Evolutionary conservation across 495 filamentous ascomycete genomes (phyloP).

Genomic region (Lasiosphaeria miniovina): DNA sequence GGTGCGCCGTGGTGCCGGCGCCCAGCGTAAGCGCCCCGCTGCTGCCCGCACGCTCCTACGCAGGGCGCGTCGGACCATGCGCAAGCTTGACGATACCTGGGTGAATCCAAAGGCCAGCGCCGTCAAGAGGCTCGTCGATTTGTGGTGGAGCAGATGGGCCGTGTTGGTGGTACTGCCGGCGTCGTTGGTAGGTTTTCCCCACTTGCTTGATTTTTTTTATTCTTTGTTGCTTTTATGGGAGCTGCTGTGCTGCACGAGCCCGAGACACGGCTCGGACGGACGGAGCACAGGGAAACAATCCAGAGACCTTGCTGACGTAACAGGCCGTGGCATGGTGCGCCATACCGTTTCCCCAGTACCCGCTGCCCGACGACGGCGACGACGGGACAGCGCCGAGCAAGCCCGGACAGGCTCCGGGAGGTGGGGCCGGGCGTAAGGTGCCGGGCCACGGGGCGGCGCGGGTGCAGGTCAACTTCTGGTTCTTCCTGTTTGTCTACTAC

Average conservation of each 20-base stretch:
- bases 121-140: constrained; percentile 52
- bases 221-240: not conserved
- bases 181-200: constrained; percentile 45
- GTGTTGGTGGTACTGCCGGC: constrained; percentile 57
- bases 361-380: constrained; percentile 37
- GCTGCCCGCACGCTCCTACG: constrained; percentile 9
- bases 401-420: constrained; percentile 12
- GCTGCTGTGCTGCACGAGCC: no score
- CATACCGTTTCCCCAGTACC: constrained; percentile 61
- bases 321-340: constrained; percentile 61
- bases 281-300: not conserved
- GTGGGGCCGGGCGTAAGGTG: constrained; percentile 31
- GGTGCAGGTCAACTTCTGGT: constrained; percentile 65
- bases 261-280: no score
- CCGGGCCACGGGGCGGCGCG: constrained; percentile 59
- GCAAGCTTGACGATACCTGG: constrained; percentile 51
- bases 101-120: constrained; percentile 52
- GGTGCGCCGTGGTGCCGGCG: not conserved
- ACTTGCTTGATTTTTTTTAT: constrained; percentile 1
- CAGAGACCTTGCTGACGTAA: not conserved
- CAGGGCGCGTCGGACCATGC: constrained; percentile 31
- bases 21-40: constrained; percentile 8
- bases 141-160: constrained; percentile 57
- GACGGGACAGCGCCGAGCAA: constrained; percentile 23
- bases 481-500: constrained; percentile 64